Base-by-base conservation (phyloP, 106 monocot genomes). In the Dendrobium catenatum region DNA sequence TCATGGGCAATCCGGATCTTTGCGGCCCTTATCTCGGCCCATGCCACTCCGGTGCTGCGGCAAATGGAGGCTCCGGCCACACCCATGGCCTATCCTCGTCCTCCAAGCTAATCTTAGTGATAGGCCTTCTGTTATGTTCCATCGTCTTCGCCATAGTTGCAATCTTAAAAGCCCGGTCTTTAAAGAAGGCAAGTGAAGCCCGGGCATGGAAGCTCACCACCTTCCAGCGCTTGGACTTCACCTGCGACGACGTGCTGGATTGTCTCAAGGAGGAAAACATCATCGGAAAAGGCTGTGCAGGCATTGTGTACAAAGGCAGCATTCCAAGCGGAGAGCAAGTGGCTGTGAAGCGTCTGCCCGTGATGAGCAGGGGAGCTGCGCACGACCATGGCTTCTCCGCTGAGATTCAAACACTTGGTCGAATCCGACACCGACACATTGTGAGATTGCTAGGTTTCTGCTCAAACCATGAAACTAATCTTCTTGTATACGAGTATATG, bases 21-120 rank as follows among this genome's bases (percentile, higher is more conserved):
- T 96, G 96, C 41, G 96, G 96, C 6, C 88, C 93, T 27, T 90
- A 86, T 31, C 85, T 96, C 5, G 85, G 90, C 11, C 84, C 86
- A 0, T 95, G 95, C 81, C 27, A 6, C 10, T 73, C 81, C 2
- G 86, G 80, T 10, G 20, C 46, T 44, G 75, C 51, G 51, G 51
- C 33, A 6, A 83, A n/a, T 51, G 15, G 51, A 4, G 56, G 68
- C n/a, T 6, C 59, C 9, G 75, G 73, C 18, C 86, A 84, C 17
- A 19, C 79, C 40, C 86, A 80, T 54, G 84, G 86, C 13, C 61
- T 95, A 54, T 82, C 91, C 1, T 72, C 86, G 5, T 81, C 86
- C n/a, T 93, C 89, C 81, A 93, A 95, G 82, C 93, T 94, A 13
- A 55, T 91, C 20, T 75, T 91, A 1, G 91, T 94, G 19, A 72